These are phyloP conservation scores for Fusarium sp. DNA, from an alignment of 2,329 filamentous ascomycete genomes.

Conservation along the genomic window DNA sequence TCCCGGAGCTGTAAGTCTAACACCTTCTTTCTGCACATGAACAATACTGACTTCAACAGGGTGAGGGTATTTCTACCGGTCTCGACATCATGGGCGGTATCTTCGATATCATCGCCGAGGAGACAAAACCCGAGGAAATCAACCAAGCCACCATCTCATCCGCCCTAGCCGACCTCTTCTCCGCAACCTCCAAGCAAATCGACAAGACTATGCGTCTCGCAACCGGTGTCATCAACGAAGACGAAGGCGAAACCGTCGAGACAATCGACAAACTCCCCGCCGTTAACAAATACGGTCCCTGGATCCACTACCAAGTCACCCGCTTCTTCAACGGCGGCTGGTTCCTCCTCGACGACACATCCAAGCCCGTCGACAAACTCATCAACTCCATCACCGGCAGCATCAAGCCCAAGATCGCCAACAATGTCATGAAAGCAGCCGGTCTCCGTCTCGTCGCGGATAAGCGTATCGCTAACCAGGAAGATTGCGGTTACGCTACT, in stretches of 20 bases:
- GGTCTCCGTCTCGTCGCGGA: slow-evolving; percentile 25
- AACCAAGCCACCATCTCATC: slow-evolving; percentile 1
- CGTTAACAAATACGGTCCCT: slow-evolving; percentile 7
- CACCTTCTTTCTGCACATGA: no score
- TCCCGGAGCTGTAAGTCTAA: slow-evolving; percentile 2
- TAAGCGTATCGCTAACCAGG: slow-evolving; percentile 6
- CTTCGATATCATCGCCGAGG: not conserved
- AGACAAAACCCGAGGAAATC: slow-evolving; percentile 10
- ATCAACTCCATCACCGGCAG: slow-evolving; percentile 16
- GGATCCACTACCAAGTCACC: slow-evolving; percentile 13
- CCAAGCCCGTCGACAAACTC: not conserved
- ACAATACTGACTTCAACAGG: not conserved
- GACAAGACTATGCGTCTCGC: not conserved
- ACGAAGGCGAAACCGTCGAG: not conserved
- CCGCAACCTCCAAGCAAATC: not conserved
- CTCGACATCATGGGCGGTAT: not conserved
- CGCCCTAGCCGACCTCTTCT: not conserved
- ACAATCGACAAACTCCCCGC: slow-evolving; percentile 5
- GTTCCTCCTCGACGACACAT: slow-evolving; percentile 20
- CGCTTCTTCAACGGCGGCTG: slow-evolving; percentile 33
- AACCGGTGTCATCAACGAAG: not conserved
- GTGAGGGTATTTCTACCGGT: not conserved
- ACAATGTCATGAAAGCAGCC: slow-evolving; percentile 36
- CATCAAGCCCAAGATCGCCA: slow-evolving; percentile 35
- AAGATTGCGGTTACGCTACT: slow-evolving; percentile 17